Evolutionary conservation across 371 early-diverging fungal species (phyloP).

Genomic region (Actinomucor elegans): DNA sequence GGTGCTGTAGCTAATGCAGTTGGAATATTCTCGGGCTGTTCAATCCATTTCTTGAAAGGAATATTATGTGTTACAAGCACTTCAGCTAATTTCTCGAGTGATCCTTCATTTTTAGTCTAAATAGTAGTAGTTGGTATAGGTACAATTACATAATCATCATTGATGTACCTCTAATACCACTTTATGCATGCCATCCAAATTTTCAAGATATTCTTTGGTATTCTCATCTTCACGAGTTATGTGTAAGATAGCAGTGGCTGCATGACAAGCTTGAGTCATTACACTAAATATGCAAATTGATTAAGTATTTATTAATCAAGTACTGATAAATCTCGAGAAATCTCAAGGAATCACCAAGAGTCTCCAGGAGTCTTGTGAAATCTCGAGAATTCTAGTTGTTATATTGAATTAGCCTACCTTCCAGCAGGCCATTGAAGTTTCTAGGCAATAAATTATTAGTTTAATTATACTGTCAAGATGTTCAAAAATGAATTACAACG

Average conservation of each 20-base stretch:
- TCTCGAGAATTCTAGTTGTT: no score
- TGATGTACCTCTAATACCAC: constrained; percentile 53
- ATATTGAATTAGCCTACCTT: constrained; percentile 53
- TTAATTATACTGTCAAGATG: neutral
- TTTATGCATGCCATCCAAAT: constrained; percentile 80
- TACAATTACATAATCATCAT: no score
- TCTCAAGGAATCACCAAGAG: no score
- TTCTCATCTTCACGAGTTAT: constrained; percentile 39
- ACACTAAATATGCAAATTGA: constrained; percentile 45
- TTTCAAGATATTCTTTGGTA: constrained; percentile 53
- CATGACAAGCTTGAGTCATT: constrained; percentile 88
- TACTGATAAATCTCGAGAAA: no score
- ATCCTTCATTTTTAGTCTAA: constrained; percentile 71
- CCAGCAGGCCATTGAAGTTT: constrained; percentile 79
- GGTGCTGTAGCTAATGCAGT: constrained; percentile 86
- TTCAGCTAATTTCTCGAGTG: constrained; percentile 60
- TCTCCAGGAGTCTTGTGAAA: no score
- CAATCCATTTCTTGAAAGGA: constrained; percentile 74
- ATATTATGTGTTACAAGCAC: constrained; percentile 56
- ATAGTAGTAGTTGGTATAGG: no score
- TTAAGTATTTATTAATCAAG: neutral
- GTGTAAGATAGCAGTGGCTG: constrained; percentile 72
- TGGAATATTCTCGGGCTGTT: constrained; percentile 84
- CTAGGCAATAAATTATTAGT: constrained; percentile 2
- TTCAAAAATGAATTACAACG: neutral